Evolutionary conservation across 345 rosid species (phyloP).

Genomic region (Eucalyptus sp.): DNA sequence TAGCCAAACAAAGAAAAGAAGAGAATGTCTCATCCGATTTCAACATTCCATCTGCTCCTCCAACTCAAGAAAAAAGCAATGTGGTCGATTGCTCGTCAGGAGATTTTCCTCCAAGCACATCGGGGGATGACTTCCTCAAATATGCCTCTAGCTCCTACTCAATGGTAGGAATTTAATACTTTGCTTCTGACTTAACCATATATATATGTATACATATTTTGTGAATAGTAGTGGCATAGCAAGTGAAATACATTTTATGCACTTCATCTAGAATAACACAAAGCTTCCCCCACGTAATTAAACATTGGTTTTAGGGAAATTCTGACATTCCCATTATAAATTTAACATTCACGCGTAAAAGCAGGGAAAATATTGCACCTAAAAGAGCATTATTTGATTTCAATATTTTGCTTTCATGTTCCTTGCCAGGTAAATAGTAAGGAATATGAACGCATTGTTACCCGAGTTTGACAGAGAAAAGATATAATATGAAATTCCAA

Average conservation of each 20-base stretch:
- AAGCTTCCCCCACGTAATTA: too few relatives aligned
- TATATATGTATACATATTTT: too few relatives aligned
- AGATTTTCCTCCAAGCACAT: background rate
- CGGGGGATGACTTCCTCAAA: constrained; percentile 5
- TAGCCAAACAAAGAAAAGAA: background rate
- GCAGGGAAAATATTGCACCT: too few relatives aligned
- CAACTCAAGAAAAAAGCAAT: background rate
- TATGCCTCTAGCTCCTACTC: background rate
- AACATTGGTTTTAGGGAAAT: too few relatives aligned
- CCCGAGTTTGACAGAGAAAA: background rate
- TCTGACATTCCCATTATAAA: too few relatives aligned
- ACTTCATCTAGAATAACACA: background rate
- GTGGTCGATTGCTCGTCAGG: background rate
- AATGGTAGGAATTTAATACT: background rate
- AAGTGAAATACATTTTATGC: background rate
- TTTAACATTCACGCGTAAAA: too few relatives aligned
- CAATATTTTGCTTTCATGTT: too few relatives aligned
- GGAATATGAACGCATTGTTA: too few relatives aligned
- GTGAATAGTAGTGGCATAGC: too few relatives aligned
- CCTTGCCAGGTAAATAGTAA: too few relatives aligned
- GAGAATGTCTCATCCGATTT: background rate
- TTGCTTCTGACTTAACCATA: too few relatives aligned
- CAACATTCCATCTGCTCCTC: background rate
- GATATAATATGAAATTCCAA: too few relatives aligned
- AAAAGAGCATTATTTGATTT: background rate